These are phyloP conservation scores for Magnolia kwangsiensis DNA, from an alignment of 164 flowering plant genomes.

Conservation along the genomic window DNA sequence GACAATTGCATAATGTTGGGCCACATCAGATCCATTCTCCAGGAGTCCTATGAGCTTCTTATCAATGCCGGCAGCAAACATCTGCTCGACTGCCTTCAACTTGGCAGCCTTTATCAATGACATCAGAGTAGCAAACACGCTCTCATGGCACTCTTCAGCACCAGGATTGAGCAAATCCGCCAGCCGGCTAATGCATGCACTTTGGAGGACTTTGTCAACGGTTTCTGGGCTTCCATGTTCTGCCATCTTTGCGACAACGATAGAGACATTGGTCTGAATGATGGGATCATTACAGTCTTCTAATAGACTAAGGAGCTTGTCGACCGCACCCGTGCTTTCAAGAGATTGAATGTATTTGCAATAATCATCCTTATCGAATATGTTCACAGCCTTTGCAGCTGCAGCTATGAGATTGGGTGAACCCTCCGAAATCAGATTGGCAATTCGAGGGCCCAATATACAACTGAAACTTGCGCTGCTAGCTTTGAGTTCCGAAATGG, in stretches of 20 bases:
- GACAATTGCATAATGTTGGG: conserved; percentile 44
- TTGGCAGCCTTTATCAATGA: conserved; percentile 43
- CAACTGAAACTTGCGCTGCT: conserved; percentile 37
- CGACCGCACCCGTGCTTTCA: conserved; percentile 30
- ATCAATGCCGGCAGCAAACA: conserved; percentile 36
- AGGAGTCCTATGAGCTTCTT: conserved; percentile 37
- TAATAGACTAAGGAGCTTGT: conserved; percentile 27
- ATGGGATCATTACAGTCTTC: conserved; percentile 31
- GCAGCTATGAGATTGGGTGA: conserved; percentile 28
- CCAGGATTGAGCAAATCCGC: conserved; percentile 32
- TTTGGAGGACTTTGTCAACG: conserved; percentile 28
- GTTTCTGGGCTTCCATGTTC: conserved; percentile 36
- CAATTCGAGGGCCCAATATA: conserved; percentile 36
- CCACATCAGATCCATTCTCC: conserved; percentile 37
- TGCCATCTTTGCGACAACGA: conserved; percentile 39
- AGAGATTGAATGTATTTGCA: conserved; percentile 27
- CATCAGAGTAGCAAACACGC: conserved; percentile 31
- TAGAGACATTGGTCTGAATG: conserved; percentile 31
- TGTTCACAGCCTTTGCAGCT: conserved; percentile 29
- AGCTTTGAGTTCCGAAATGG: conserved; percentile 44
- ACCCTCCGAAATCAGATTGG: conserved; percentile 24
- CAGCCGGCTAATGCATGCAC: conserved; percentile 27
- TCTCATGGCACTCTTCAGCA: conserved; percentile 40
- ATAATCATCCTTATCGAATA: conserved; percentile 33
- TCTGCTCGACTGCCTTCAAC: conserved; percentile 36